Base-by-base conservation (phyloP, 2,329 filamentous ascomycete genomes). In the Ilyonectria sp. region DNA sequence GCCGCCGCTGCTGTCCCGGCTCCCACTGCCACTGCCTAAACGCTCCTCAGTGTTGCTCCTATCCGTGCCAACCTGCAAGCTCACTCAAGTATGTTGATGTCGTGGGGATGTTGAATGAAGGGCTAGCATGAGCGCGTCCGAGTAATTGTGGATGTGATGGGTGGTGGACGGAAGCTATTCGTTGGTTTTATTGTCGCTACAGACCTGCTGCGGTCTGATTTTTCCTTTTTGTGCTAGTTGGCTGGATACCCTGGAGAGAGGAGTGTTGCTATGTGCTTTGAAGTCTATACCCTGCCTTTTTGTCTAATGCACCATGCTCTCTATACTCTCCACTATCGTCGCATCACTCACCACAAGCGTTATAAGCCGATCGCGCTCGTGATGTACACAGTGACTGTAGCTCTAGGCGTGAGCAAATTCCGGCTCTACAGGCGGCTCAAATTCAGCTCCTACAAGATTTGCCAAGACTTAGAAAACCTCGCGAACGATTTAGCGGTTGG, bases 221-320 rank as follows among this genome's bases (percentile, higher is more conserved):
- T 17, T n/a, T 66, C 49, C 71, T 69, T 52, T 76, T 71, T 74
- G 47, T 72, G 71, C 71, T 75, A 67, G 65, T 74, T 72, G 64
- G 75, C 76, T 78, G 78, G 76, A 79, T 79, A 79, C 77, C 75
- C 75, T 65, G 68, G 67, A 69, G 70, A 74, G 70, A 76, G 69
- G 74, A 73, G 65, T 61, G 68, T 62, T 65, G 73, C 68, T 69
- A 74, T 74, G 73, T 75, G 67, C 70, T 71, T 70, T 73, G 50
- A 69, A 76, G 75, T 74, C 73, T 79, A 79, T 79, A 79, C 76
- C 77, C 77, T 74, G 69, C 69, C 64, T 67, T 71, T 71, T 69
- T 71, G 70, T 71, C 67, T 69, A 72, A 74, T 75, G 60, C 71
- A 57, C 15, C 52, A 70, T 37, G 52, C 65, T 63, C 67, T 60